Base-by-base conservation (phyloP, 1,284 basidiomycete genomes). In the Pholiota adiposa region DNA sequence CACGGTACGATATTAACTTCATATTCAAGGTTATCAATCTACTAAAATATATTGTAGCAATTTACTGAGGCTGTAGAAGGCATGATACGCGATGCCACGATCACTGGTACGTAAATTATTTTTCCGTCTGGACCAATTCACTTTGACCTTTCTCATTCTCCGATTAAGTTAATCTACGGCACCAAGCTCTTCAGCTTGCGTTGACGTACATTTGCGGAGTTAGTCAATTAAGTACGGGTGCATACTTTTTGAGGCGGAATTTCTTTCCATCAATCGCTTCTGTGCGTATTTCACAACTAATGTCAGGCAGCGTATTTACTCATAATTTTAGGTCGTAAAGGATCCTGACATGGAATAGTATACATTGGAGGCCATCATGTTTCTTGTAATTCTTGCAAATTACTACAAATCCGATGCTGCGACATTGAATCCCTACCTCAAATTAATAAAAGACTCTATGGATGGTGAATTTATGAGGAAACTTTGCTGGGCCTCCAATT, bases 361-460 rank as follows among this genome's bases (percentile, higher is more conserved):
- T 66, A 79, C 84, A 0, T 86, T 87, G 56, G 87, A 88, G 67
- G 83, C 84, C 0, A 72, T 78, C 0, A 71, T 88, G 6, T 73
- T 89, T 8, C 78, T 88, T 23, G 77, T 79, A 12, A 71, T 88
- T 31, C 77, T 90, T 0, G 83, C 84, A 54, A 86, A 88, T 64
- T 90, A 85, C 66, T 87, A 89, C 69, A 86, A 85, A 65, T 86
- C 85, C 0, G 86, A 88, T 65, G 85, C 85, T 11, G 83, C 84
- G 7, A 86, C 81, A 59, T 75, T 87, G 41, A 90, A 90, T 70
- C 83, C 83, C 0, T 89, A 87, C 65, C 74, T 89, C 4, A 79
- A 79, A 19, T 74, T 77, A 27, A 82, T 89, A 33, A 73, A 73
- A 43, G 77, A 79, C 33, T 79, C 77, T 0, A 65, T 70, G 1